These are phyloP conservation scores for Solanum hybrid DNA, from an alignment of 305 asterid species.

Conservation along the genomic window DNA sequence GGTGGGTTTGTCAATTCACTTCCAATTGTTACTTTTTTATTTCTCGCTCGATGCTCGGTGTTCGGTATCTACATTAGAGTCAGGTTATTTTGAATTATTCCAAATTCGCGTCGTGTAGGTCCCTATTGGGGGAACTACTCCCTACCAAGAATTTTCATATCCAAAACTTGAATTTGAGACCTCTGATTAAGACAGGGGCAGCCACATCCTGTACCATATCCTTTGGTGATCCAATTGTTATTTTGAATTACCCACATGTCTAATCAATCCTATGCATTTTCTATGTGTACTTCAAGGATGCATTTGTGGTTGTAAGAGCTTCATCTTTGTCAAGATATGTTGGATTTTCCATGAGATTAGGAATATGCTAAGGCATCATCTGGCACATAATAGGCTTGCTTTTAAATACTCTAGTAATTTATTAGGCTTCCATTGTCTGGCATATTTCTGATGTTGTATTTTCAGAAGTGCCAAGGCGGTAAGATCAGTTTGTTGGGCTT, in stretches of 20 bases:
- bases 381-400: background rate
- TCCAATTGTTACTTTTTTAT: too few relatives aligned
- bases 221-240: too few relatives aligned
- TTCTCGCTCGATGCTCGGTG: background rate
- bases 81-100: background rate
- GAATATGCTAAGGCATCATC: slow-evolving; percentile 52
- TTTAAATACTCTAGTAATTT: background rate
- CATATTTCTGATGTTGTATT: slow-evolving; percentile 84
- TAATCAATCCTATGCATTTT: too few relatives aligned
- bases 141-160: background rate
- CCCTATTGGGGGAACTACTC: background rate
- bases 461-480: slow-evolving; percentile 15
- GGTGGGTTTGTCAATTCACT: background rate
- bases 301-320: background rate
- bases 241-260: too few relatives aligned
- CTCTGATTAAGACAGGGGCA: background rate
- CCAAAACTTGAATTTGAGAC: background rate
- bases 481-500: too few relatives aligned
- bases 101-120: too few relatives aligned
- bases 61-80: background rate
- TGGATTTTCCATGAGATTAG: slow-evolving; percentile 95
- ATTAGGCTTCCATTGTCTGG: background rate
- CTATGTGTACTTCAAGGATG: too few relatives aligned
- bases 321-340: slow-evolving; percentile 70
- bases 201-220: too few relatives aligned